phyloP scores from a whole-genome alignment of 2,329 filamentous ascomycete genomes.

The Exophiala calicioides region DNA sequence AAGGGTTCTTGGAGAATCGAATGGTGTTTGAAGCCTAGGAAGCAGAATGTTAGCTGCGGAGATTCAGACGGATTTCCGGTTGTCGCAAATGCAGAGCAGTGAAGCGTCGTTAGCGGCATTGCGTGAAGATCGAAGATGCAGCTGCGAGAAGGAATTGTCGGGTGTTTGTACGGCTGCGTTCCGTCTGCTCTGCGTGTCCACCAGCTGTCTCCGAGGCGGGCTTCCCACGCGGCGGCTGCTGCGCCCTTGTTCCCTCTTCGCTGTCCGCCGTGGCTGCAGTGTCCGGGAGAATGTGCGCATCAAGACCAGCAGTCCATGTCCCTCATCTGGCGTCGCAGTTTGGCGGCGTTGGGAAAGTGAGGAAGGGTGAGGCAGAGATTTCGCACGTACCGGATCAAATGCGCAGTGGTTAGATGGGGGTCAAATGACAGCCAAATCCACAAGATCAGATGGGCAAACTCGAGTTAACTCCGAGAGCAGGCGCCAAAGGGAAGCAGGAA shows the following conservation, averaged over 20 bases:
- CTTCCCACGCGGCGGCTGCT: too few species aligned
- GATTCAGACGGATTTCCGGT: background rate
- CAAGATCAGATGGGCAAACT: constrained; percentile 28
- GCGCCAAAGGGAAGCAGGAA: constrained; percentile 29
- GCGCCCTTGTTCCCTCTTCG: background rate
- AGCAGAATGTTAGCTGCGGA: constrained; percentile 16
- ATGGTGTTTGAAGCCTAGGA: constrained; percentile 21
- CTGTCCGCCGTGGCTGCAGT: background rate
- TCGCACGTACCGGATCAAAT: constrained; percentile 30
- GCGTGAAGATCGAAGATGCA: too few species aligned
- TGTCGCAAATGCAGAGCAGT: background rate
- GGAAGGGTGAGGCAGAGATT: constrained; percentile 9
- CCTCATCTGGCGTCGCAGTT: constrained; percentile 1
- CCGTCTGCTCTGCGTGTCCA: too few species aligned
- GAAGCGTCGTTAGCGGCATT: background rate
- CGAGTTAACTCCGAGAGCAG: constrained; percentile 29
- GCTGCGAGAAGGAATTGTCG: too few species aligned
- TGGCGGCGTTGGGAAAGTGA: constrained; percentile 6
- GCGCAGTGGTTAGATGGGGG: constrained; percentile 29
- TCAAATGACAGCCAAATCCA: constrained; percentile 28
- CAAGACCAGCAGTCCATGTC: constrained; percentile 2
- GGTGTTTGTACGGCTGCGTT: too few species aligned
- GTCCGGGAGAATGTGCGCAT: background rate
- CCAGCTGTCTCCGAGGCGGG: background rate
- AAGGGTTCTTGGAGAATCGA: constrained; percentile 25